phyloP scores from a whole-genome alignment of 176 grass and related monocot species.

The Oryza officinalis region DNA sequence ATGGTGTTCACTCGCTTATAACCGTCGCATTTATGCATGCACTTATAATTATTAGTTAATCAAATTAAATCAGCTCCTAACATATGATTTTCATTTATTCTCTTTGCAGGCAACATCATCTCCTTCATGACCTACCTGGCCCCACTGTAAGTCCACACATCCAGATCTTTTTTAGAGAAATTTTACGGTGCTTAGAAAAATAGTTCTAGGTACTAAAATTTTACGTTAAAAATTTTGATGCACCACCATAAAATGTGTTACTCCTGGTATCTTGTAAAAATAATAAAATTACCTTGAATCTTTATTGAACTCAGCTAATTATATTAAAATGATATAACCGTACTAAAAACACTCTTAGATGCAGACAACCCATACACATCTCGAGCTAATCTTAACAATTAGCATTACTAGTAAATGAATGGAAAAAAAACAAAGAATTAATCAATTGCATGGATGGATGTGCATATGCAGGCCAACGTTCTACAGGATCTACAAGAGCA shows the following conservation, averaged over 20 bases:
- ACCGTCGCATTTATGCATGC: not conserved
- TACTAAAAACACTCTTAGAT: too few species aligned
- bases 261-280: too few species aligned
- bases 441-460: not conserved
- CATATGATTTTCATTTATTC: not conserved
- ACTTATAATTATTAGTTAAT: not conserved
- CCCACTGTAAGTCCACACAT: constrained; percentile 59
- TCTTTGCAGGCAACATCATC: constrained; percentile 70
- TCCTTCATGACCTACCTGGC: constrained; percentile 82
- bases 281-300: too few species aligned
- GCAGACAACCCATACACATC: too few species aligned
- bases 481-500: constrained; percentile 67
- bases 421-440: not conserved
- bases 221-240: too few species aligned
- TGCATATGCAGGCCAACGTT: constrained; percentile 70
- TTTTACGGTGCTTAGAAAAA: too few species aligned
- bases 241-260: too few species aligned
- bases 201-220: too few species aligned
- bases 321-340: too few species aligned
- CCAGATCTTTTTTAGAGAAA: too few species aligned
- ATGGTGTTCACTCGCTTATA: not conserved
- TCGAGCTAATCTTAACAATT: not conserved
- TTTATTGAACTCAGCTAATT: too few species aligned
- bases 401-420: not conserved
- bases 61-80: not conserved